These are phyloP conservation scores for thale cress (Arabidopsis thaliana) DNA, from an alignment of 345 rosid genomes.

Conservation along the genomic window TAIR10.1 NC_003076.8:23685501-23686000, in stretches of 20 bases:
- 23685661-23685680: conserved; percentile 37
- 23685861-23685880: conserved; percentile 11
- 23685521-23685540: conserved; percentile 54
- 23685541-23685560: conserved; percentile 34
- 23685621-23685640: conserved; percentile 37
- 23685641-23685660: conserved; percentile 36
- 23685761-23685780: conserved; percentile 29
- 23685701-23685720: conserved; percentile 18
- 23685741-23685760: conserved; percentile 19
- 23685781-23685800: conserved; percentile 39
- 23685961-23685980: conserved; percentile 26
- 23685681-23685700: conserved; percentile 17
- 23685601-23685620: conserved; percentile 42
- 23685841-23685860: conserved; percentile 24
- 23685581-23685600: conserved; percentile 64
- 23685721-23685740: conserved; percentile 36
- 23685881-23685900: conserved; percentile 10
- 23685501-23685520: conserved; percentile 56
- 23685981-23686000: conserved; percentile 7
- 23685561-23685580: conserved; percentile 68
- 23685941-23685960: not conserved
- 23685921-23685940: not conserved
- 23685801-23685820: conserved; percentile 40
- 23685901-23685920: not conserved
- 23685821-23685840: conserved; percentile 48